These are phyloP conservation scores for Lagerstroemia speciosa DNA, from an alignment of 345 rosid species.

Conservation along the genomic window DNA sequence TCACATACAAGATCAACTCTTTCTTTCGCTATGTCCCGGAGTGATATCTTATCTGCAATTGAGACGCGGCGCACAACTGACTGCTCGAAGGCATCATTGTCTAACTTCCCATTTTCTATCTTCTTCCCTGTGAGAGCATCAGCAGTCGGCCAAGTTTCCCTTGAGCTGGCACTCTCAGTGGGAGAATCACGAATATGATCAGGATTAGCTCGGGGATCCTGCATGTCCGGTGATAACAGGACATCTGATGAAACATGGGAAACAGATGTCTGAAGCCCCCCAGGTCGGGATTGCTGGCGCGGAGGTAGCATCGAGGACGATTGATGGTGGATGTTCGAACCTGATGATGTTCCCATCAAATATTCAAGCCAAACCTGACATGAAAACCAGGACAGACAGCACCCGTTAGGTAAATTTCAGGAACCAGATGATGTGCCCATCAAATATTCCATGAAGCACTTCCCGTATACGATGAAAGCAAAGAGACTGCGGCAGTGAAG, in stretches of 20 bases:
- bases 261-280: slow-evolving; percentile 50
- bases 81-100: slow-evolving; percentile 56
- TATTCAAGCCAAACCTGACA: neutral
- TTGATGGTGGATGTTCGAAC: slow-evolving; percentile 67
- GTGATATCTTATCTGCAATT: slow-evolving; percentile 61
- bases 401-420: neutral
- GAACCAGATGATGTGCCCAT: too few relatives aligned
- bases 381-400: neutral
- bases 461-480: neutral
- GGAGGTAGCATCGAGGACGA: slow-evolving; percentile 79
- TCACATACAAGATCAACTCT: slow-evolving; percentile 67
- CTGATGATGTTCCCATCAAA: slow-evolving; percentile 87
- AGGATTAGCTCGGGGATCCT: slow-evolving; percentile 60
- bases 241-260: slow-evolving; percentile 65
- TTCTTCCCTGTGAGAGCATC: slow-evolving; percentile 51
- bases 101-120: slow-evolving; percentile 62
- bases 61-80: slow-evolving; percentile 57
- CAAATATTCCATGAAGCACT: too few relatives aligned
- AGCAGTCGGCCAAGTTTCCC: slow-evolving; percentile 87
- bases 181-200: slow-evolving; percentile 81
- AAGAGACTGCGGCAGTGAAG: neutral
- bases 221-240: slow-evolving; percentile 46
- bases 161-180: slow-evolving; percentile 93
- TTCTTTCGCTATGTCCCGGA: slow-evolving; percentile 82
- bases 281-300: slow-evolving; percentile 65